Evolutionary conservation across 352 stramenopile genomes (phyloP).

Genomic region (Pythium vanterpoolii): DNA sequence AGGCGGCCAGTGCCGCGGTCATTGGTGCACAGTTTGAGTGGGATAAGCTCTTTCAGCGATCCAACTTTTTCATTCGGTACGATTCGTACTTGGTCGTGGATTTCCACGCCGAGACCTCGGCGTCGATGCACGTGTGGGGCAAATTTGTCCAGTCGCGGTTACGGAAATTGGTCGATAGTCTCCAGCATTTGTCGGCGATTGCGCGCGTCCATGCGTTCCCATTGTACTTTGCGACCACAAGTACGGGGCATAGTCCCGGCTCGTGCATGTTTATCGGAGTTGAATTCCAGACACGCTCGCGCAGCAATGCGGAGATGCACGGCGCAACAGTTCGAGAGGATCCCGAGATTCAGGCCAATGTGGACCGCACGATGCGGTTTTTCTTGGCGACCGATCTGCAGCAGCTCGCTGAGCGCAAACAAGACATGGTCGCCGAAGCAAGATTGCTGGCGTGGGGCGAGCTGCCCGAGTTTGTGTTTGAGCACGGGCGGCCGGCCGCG

Average conservation of each 20-base stretch:
- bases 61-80: slow-evolving; percentile 85
- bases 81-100: slow-evolving; percentile 73
- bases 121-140: slow-evolving; percentile 75
- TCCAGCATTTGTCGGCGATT: slow-evolving; percentile 60
- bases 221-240: slow-evolving; percentile 57
- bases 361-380: slow-evolving; percentile 79
- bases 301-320: slow-evolving; percentile 33
- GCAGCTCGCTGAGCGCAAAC: slow-evolving; percentile 71
- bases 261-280: slow-evolving; percentile 84
- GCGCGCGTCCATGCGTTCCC: slow-evolving; percentile 66
- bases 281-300: slow-evolving; percentile 56
- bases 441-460: slow-evolving; percentile 56
- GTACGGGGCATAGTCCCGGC: slow-evolving; percentile 32
- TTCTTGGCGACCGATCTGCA: slow-evolving; percentile 82
- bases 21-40: slow-evolving; percentile 31
- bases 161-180: slow-evolving; percentile 72
- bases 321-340: slow-evolving; percentile 35
- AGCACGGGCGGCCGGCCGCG: slow-evolving; percentile 39
- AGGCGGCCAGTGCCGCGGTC: slow-evolving; percentile 8
- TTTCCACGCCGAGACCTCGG: slow-evolving; percentile 54
- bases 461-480: slow-evolving; percentile 72
- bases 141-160: slow-evolving; percentile 82
- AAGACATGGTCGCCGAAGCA: slow-evolving; percentile 59
- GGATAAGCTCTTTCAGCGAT: slow-evolving; percentile 71
- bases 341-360: slow-evolving; percentile 60